Percentiles rank a stretch among this genome's conserved stretches.
phyloP scores from a whole-genome alignment of 2,329 filamentous ascomycete genomes.

The Berkeleyomyces rouxiae region DNA sequence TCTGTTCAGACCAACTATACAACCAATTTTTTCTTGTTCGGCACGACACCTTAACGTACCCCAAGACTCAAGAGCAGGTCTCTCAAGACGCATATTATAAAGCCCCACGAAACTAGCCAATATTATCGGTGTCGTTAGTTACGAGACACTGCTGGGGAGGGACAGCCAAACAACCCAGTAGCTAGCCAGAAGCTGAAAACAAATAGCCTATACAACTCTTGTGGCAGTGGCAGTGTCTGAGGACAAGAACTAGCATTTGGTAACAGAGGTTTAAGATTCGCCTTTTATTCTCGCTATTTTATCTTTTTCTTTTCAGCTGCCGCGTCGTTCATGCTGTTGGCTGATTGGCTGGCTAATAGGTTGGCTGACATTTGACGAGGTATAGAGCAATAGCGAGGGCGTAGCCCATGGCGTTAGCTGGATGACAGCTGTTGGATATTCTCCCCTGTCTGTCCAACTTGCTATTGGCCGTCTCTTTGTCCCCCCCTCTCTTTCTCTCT shows the following conservation, averaged over 20 bases:
- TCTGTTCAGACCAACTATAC: no score
- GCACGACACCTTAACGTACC: no score
- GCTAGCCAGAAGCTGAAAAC: no score
- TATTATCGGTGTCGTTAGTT: no score
- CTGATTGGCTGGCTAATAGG: neutral
- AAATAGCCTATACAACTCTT: no score
- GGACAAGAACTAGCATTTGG: neutral
- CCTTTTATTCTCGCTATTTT: neutral
- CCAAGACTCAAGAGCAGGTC: no score
- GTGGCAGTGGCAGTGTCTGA: neutral
- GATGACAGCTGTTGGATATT: neutral
- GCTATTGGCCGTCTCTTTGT: neutral
- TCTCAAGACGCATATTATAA: no score
- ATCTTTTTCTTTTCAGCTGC: neutral
- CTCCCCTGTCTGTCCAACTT: no score
- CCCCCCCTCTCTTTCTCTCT: neutral
- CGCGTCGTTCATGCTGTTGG: neutral
- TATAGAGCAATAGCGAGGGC: neutral
- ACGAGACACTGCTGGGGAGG: no score
- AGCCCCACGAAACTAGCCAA: no score
- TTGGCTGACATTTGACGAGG: neutral
- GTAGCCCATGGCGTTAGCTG: neutral
- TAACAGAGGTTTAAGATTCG: neutral
- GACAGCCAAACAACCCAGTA: no score
- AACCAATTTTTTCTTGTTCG: no score